Base-by-base conservation (phyloP, 176 grass and related monocot genomes). In the Ensete glaucum region DNA sequence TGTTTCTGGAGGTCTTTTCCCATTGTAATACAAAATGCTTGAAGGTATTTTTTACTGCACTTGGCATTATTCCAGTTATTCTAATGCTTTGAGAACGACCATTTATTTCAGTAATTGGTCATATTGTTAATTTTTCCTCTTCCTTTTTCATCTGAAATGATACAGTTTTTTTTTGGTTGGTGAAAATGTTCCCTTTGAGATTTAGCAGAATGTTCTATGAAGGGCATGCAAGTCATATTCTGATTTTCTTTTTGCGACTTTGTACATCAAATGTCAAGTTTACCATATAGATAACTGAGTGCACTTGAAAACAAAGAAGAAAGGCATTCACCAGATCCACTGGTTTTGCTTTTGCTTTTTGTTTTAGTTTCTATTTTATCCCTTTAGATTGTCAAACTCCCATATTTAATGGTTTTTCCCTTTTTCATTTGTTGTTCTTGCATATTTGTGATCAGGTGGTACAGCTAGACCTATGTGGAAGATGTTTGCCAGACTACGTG, bases 401-500 rank as follows among this genome's bases (percentile, higher is more conserved):
- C 50, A 56, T 55, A 15, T 25, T 10, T 74, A 56, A 73, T 8
- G 1, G 1, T 16, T 64, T 64, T 23, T 15, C 52, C 23, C 14
- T 51, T 9, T 20, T 62, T 56, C 49, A 25, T 72, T 60, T 43
- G 21, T 23, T 20, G 10, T 24, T 43, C 0, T 53, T 69, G 84
- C 14, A 74, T 67, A 60, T 74, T 59, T 73, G 91, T 79, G 57
- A 91, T 65, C 77, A 88, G 94, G 86, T 83, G 62, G 52, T 98
- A n/a, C 90, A 93, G 64, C 86, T 98, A 76, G 95, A 98, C 49
- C 77, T 89, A 60, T 91, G 84, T 56, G 90, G 95, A n/a, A 78
- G 90, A 82, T 98, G 95, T 81, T 75, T 98, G 84, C 86, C 90
- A 81, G 95, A 94, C 54, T 89, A 87, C 64, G 83, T 93, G 21